phyloP scores from a whole-genome alignment of 2,329 filamentous ascomycete species.

The Scedosporium apiospermum region DNA sequence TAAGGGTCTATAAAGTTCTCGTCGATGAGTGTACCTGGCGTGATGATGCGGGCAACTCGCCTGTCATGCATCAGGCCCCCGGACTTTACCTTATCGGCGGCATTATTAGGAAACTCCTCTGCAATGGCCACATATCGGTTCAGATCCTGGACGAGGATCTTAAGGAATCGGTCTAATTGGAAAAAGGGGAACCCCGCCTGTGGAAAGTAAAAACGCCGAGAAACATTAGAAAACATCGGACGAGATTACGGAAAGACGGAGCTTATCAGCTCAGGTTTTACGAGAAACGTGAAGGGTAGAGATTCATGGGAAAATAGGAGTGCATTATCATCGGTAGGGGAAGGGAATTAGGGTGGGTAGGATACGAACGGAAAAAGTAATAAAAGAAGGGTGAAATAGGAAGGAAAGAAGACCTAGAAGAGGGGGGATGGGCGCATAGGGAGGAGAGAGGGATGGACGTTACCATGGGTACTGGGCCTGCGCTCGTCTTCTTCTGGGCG shows the following conservation, averaged over 20 bases:
- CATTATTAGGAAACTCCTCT: constrained; percentile 77
- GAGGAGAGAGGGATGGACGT: constrained; percentile 12
- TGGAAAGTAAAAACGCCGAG: constrained; percentile 20
- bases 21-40: constrained; percentile 90
- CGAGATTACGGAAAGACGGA: not conserved
- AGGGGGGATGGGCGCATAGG: not conserved
- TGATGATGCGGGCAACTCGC: constrained; percentile 77
- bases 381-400: not conserved
- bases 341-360: not conserved
- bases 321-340: not conserved
- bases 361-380: not conserved
- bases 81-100: constrained; percentile 59
- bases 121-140: constrained; percentile 88
- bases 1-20: constrained; percentile 95
- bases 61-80: constrained; percentile 79
- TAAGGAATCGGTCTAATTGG: constrained; percentile 86
- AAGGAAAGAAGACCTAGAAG: not conserved
- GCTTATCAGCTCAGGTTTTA: not conserved
- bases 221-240: constrained; percentile 3
- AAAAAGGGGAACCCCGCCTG: constrained; percentile 88
- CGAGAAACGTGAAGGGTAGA: not conserved
- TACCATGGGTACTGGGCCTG: constrained; percentile 79
- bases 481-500: constrained; percentile 67
- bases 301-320: not conserved
- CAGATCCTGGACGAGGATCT: constrained; percentile 83